Conservation (phyloP, 2,329 filamentous ascomycete genomes). For the Nigrograna mackinnonii region DNA sequence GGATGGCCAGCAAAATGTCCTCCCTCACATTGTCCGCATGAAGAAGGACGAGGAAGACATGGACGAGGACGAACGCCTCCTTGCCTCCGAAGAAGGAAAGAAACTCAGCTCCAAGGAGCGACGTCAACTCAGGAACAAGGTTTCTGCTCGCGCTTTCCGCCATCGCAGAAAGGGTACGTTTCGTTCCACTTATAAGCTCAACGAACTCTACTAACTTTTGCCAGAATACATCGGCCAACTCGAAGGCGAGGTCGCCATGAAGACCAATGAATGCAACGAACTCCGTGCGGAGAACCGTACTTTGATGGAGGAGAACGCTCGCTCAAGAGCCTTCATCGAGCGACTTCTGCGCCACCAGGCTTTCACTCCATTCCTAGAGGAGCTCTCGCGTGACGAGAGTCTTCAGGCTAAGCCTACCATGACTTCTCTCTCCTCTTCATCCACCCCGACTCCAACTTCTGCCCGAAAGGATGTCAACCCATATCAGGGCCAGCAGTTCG, state of each 20-base stretch:
- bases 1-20: constrained; percentile 49
- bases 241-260: constrained; percentile 82
- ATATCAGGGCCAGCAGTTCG: constrained; percentile 57
- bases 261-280: constrained; percentile 81
- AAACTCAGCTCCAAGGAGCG: constrained; percentile 98
- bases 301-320: constrained; percentile 83
- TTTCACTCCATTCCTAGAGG: constrained; percentile 51
- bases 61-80: constrained; percentile 93
- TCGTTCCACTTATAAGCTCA: neutral
- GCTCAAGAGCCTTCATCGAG: constrained; percentile 80
- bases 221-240: constrained; percentile 96
- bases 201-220: constrained; percentile 51
- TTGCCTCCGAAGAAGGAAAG: constrained; percentile 98
- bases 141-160: constrained; percentile 95
- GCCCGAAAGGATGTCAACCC: constrained; percentile 66
- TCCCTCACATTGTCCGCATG: constrained; percentile 71
- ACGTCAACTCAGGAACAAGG: constrained; percentile 97
- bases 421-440: constrained; percentile 26
- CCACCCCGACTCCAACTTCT: constrained; percentile 47
- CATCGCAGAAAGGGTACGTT: constrained; percentile 93
- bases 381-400: constrained; percentile 43
- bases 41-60: constrained; percentile 98
- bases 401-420: constrained; percentile 35
- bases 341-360: constrained; percentile 62
- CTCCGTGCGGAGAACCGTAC: constrained; percentile 80